Conservation (phyloP, 768 basidiomycete genomes). For the Candolleomyces eurysporus region DNA sequence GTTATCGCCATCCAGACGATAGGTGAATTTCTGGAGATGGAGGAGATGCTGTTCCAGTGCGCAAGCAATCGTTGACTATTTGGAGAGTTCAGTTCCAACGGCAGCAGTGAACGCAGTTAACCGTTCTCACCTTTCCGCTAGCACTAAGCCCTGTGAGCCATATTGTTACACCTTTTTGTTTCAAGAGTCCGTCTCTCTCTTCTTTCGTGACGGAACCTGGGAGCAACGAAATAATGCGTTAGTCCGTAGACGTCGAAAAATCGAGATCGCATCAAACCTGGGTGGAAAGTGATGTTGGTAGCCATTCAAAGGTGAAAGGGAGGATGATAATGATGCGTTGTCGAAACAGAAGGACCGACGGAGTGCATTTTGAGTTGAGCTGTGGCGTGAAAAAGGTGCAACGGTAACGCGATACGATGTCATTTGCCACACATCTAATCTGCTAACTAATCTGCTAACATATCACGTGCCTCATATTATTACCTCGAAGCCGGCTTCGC, state of each 20-base stretch:
- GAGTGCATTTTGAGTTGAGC: background rate
- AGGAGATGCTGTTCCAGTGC: slow-evolving; percentile 95
- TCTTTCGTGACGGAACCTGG: slow-evolving; percentile 66
- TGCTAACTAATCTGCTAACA: background rate
- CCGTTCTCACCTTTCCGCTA: slow-evolving; percentile 76
- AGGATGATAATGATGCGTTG: background rate
- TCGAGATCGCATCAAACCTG: slow-evolving; percentile 39
- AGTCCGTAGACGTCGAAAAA: background rate
- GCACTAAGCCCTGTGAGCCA: slow-evolving; percentile 98
- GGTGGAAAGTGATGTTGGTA: slow-evolving; percentile 67
- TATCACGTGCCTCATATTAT: background rate
- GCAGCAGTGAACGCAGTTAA: background rate
- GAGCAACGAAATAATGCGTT: background rate
- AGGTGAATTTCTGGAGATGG: slow-evolving; percentile 80
- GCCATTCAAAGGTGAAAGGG: slow-evolving; percentile 27
- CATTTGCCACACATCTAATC: background rate
- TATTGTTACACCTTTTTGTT: slow-evolving; percentile 86
- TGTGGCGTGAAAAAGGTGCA: slow-evolving; percentile 5
- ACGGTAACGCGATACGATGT: slow-evolving; percentile 7
- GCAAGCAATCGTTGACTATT: slow-evolving; percentile 92
- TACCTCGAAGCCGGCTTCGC: no score
- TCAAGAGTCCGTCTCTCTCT: slow-evolving; percentile 67
- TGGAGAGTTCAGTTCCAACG: background rate
- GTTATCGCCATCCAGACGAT: slow-evolving; percentile 95
- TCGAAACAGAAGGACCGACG: background rate